Conservation (phyloP, 352 stramenopile genomes). For the Phytopythium chamaehyphon region DNA sequence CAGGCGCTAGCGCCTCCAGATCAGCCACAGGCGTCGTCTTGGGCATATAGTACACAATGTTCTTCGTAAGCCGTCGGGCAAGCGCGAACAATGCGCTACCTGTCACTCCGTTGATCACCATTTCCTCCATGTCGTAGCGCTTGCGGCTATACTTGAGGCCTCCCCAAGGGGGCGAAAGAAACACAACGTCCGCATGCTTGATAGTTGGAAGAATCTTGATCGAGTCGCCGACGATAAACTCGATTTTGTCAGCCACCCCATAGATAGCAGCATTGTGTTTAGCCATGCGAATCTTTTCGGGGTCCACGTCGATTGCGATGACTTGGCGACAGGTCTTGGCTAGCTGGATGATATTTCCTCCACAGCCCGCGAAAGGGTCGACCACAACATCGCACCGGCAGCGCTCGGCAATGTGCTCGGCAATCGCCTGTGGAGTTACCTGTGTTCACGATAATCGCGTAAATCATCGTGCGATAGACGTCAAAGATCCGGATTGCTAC, state of each 20-base stretch:
- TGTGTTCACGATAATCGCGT: conserved; percentile 9
- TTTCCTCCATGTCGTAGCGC: conserved; percentile 54
- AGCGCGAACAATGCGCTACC: conserved; percentile 62
- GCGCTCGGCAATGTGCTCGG: conserved; percentile 80
- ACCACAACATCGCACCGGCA: conserved; percentile 82
- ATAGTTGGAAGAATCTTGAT: conserved; percentile 73
- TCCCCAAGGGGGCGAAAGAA: conserved; percentile 91
- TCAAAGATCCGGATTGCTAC: neutral
- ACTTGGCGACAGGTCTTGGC: conserved; percentile 86
- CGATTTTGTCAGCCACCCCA: conserved; percentile 86
- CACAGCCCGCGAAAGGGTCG: conserved; percentile 91
- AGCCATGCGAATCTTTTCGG: conserved; percentile 85
- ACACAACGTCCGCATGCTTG: conserved; percentile 78
- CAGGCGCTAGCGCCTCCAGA: conserved; percentile 43
- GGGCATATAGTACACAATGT: conserved; percentile 84
- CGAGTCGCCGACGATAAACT: conserved; percentile 90
- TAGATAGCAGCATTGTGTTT: conserved; percentile 91
- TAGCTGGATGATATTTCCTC: conserved; percentile 93
- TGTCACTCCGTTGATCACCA: conserved; percentile 55
- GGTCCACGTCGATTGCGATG: conserved; percentile 92
- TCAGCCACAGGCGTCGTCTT: conserved; percentile 53
- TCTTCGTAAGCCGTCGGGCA: conserved; percentile 50
- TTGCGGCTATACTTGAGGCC: conserved; percentile 70
- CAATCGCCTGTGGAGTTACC: conserved; percentile 90
- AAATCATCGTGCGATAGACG: neutral